Conservation (phyloP, 2,329 filamentous ascomycete genomes). For the Aspergillus quadricinctus region DNA sequence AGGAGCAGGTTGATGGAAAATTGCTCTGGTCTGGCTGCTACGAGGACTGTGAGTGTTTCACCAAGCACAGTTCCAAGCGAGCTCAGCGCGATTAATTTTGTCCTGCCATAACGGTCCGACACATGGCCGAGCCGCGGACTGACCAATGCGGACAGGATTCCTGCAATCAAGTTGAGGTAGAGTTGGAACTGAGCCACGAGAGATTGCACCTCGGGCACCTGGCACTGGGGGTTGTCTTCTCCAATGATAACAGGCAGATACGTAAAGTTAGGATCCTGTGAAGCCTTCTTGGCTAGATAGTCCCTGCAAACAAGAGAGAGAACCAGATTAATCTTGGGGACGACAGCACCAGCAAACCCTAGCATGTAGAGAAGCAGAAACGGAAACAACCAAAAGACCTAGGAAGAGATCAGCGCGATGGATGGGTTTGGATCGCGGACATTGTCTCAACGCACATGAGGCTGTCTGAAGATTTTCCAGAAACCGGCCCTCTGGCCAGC, state of each 20-base stretch:
- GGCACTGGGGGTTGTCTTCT: constrained; percentile 72
- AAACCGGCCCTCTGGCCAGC: neutral
- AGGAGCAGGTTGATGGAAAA: constrained; percentile 77
- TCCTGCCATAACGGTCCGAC: constrained; percentile 83
- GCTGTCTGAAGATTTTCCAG: constrained; percentile 39
- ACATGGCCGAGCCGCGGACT: constrained; percentile 79
- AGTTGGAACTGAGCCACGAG: constrained; percentile 74
- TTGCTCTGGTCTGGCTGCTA: constrained; percentile 67
- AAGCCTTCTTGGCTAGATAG: constrained; percentile 68
- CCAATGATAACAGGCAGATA: constrained; percentile 64
- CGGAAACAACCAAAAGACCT: constrained; percentile 79
- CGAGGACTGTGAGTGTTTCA: constrained; percentile 73
- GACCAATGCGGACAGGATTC: constrained; percentile 72
- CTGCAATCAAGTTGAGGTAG: constrained; percentile 67
- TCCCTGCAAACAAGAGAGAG: constrained; percentile 76
- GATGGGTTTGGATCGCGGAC: neutral
- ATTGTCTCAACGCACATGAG: constrained; percentile 40
- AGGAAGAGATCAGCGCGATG: constrained; percentile 5
- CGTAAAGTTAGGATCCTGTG: constrained; percentile 55
- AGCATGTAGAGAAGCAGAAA: constrained; percentile 78
- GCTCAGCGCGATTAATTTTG: constrained; percentile 66
- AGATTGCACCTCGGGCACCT: constrained; percentile 71
- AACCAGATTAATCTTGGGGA: constrained; percentile 85
- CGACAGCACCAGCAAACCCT: constrained; percentile 78
- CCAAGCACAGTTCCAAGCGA: constrained; percentile 69